Percentiles rank a stretch among this genome's conserved stretches.
Evolutionary conservation across 2,329 filamentous ascomycete genomes (phyloP).

Genomic region (Tympanopsis confertula): DNA sequence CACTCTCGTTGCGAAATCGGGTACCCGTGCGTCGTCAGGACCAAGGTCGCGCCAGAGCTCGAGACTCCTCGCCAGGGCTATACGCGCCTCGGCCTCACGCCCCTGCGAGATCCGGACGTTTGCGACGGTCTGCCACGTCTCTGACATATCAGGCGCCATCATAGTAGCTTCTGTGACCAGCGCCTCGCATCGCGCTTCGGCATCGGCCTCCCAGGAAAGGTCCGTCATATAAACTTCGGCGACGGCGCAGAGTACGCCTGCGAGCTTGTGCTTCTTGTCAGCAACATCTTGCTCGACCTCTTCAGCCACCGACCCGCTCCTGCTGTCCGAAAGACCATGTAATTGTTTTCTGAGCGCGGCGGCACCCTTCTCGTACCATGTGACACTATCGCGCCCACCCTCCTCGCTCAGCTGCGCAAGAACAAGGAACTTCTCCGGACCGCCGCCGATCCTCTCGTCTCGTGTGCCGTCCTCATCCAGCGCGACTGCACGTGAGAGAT

Average conservation of each 20-base stretch:
- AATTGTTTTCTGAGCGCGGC: slow-evolving; percentile 63
- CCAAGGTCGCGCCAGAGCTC: slow-evolving; percentile 72
- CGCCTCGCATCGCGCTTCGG: slow-evolving; percentile 75
- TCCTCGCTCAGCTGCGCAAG: slow-evolving; percentile 77
- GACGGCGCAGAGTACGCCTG: slow-evolving; percentile 85
- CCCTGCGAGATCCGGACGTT: slow-evolving; percentile 86
- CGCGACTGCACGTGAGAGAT: slow-evolving; percentile 61
- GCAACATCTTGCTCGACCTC: slow-evolving; percentile 31
- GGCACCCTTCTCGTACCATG: slow-evolving; percentile 62
- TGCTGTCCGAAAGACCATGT: slow-evolving; percentile 41
- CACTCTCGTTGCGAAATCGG: slow-evolving; percentile 77
- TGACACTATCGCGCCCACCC: slow-evolving; percentile 52
- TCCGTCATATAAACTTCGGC: slow-evolving; percentile 99
- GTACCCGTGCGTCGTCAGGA: slow-evolving; percentile 59
- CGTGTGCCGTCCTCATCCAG: slow-evolving; percentile 66
- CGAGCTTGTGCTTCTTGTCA: slow-evolving; percentile 69
- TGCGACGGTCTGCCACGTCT: slow-evolving; percentile 90
- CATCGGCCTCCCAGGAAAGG: slow-evolving; percentile 82
- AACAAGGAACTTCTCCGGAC: slow-evolving; percentile 89
- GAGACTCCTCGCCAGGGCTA: slow-evolving; percentile 69
- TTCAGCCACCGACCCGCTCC: slow-evolving; percentile 19
- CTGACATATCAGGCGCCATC: slow-evolving; percentile 68
- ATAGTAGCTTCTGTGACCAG: slow-evolving; percentile 84
- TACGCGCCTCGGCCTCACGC: slow-evolving; percentile 65
- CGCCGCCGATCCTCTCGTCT: slow-evolving; percentile 64